Percentiles rank a stretch among this genome's conserved stretches.
Conservation (phyloP, 2,329 filamentous ascomycete genomes). For the Verticillium klebahnii region DNA sequence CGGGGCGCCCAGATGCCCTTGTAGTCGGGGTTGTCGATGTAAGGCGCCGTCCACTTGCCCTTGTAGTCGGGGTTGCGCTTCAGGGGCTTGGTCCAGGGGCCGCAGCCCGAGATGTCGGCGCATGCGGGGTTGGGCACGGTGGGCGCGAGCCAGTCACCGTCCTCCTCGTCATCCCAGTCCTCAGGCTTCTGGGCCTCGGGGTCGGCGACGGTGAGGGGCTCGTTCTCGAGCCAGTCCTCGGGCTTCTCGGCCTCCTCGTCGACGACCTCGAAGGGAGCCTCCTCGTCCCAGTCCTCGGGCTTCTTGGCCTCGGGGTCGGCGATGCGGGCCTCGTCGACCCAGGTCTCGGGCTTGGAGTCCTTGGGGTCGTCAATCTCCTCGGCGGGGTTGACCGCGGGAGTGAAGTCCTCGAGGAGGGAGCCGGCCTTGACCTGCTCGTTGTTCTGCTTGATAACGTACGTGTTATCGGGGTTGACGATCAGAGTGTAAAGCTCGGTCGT, state of each 20-base stretch:
- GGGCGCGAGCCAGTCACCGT: conserved; percentile 93
- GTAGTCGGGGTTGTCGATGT: conserved; percentile 96
- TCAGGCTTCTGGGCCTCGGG: conserved; percentile 96
- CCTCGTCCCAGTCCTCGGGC: conserved; percentile 99
- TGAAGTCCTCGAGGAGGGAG: conserved; percentile 90
- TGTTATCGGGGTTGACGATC: conserved; percentile 95
- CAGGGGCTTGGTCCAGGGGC: conserved; percentile 85
- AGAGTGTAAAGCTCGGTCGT: conserved; percentile 93
- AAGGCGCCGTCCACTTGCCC: conserved; percentile 94
- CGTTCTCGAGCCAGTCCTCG: conserved; percentile 92
- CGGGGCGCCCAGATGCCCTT: conserved; percentile 92
- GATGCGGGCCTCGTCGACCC: conserved; percentile 93
- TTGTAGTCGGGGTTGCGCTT: conserved; percentile 96
- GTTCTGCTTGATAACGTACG: conserved; percentile 87
- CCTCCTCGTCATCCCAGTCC: conserved; percentile 99
- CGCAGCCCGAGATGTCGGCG: conserved; percentile 86
- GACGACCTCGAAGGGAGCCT: conserved; percentile 92
- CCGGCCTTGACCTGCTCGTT: conserved; percentile 84
- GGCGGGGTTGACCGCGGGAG: conserved; percentile 84
- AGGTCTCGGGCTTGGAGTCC: conserved; percentile 90
- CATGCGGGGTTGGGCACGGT: conserved; percentile 96
- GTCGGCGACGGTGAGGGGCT: conserved; percentile 78
- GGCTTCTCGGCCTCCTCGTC: conserved; percentile 89
- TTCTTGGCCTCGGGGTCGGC: conserved; percentile 89
- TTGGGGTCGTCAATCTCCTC: conserved; percentile 94